Conservation (phyloP, 257 asterid species). For the Penstemon newberryi region DNA sequence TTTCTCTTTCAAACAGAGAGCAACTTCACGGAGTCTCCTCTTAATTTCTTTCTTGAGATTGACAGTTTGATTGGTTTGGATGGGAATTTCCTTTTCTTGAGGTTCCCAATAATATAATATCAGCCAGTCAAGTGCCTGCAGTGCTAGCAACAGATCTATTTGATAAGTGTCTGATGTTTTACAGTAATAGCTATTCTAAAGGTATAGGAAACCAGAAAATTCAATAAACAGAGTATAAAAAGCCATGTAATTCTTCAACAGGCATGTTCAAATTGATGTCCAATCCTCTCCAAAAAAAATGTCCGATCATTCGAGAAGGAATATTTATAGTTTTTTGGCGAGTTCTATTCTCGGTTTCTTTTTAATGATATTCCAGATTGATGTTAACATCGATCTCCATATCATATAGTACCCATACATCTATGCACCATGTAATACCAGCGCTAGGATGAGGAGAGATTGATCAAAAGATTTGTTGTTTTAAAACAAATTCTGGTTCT, state of each 20-base stretch:
- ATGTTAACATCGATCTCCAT: not conserved
- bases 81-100: slow-evolving; percentile 65
- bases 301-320: too few species aligned
- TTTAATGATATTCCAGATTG: not conserved
- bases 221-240: not conserved
- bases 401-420: not conserved
- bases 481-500: not conserved
- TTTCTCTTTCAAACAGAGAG: slow-evolving; percentile 51
- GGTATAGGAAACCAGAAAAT: not conserved
- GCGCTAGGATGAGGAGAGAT: not conserved
- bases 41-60: slow-evolving; percentile 59
- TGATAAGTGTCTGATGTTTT: not conserved
- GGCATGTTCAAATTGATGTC: not conserved
- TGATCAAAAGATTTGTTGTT: not conserved
- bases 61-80: slow-evolving; percentile 38
- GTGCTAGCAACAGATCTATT: slow-evolving; percentile 20
- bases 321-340: not conserved
- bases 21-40: slow-evolving; percentile 54
- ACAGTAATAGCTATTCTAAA: not conserved
- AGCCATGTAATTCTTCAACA: slow-evolving; percentile 2
- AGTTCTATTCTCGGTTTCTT: not conserved
- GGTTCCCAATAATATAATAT: slow-evolving; percentile 83
- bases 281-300: not conserved
- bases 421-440: not conserved
- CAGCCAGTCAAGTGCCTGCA: slow-evolving; percentile 94